A percentile compares a stretch with the other conserved stretches of the same genome.
phyloP scores from a whole-genome alignment of 202 grass and related monocot genomes.

The Schoenoplectus tabernaemontani region DNA sequence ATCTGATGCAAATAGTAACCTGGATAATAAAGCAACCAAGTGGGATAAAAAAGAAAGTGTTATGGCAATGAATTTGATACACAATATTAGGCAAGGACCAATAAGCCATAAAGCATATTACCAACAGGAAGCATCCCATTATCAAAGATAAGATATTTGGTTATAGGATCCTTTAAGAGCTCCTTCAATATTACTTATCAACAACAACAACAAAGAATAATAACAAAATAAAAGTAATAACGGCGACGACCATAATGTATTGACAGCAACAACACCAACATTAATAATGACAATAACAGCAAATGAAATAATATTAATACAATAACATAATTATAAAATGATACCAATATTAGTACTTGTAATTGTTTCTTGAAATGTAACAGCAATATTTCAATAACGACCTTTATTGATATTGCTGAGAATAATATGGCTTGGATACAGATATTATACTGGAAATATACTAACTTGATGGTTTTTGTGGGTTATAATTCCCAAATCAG shows the following conservation, averaged over 20 bases:
- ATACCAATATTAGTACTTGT: not conserved
- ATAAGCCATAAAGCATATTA: not conserved
- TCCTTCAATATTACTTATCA: not conserved
- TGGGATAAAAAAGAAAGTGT: not conserved
- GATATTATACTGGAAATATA: not conserved
- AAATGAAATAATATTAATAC: not conserved
- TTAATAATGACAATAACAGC: not conserved
- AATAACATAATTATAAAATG: not conserved
- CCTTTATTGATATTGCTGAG: not conserved
- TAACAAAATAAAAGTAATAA: not conserved
- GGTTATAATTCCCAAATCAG: not conserved
- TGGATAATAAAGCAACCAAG: conserved; percentile 5
- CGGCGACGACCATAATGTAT: not conserved
- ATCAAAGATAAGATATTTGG: not conserved
- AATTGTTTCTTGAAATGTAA: not conserved
- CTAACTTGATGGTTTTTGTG: not conserved
- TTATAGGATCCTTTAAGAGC: not conserved
- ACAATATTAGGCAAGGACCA: not conserved
- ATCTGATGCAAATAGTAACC: not conserved
- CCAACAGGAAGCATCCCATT: not conserved
- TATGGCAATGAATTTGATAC: not conserved
- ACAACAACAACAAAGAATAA: not conserved
- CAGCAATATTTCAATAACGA: not conserved
- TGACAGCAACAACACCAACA: not conserved
- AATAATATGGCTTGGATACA: not conserved